Evolutionary conservation across 306 rosid genomes (phyloP), one percentile per base, ranked within the genome.

Genomic region (Prosopis cineraria): DNA sequence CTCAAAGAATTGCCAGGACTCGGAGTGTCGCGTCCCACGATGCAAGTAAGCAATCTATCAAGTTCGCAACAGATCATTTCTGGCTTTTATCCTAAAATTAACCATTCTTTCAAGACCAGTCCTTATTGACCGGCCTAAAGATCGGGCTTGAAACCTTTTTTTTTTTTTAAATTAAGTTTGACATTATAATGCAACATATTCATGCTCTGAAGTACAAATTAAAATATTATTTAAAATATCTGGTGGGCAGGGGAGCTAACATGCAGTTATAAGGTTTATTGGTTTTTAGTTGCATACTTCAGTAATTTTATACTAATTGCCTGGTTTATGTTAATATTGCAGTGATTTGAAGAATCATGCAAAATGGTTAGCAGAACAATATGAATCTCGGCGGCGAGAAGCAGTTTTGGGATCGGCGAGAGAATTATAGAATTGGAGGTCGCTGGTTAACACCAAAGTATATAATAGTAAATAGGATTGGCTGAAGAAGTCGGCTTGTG

Each of bases 281-380:
- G 69, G 3, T 63, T 10, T 16, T 5, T 30, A 39, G n/a, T 74
- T 36, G 41, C 55, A 58, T 31, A 39, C 7, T 75, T 75, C 58
- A 72, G 40, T 65, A 33, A 20, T 48, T n/a, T n/a, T n/a, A n/a
- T 77, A 39, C 34, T 86, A 16, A 50, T 65, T 36, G n/a, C n/a
- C n/a, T n/a, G 3, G 63, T 47, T 48, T 66, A 47, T 75, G 75
- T 67, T 8, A n/a, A 77, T 25, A 74, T 78, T 79, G 52, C 74
- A 85, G 90, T 79, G 80, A 81, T 47, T 10, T 87, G 78, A 79
- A 78, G 78, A 83, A 55, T 33, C 72, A 25, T 70, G 79, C 67
- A 47, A 71, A 79, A 74, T n/a, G 19, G 69, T 24, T 22, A 34
- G 70, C 70, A 52, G 31, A 48, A 24, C 81, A 73, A 69, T 62